A percentile compares a stretch with the other conserved stretches of the same genome.
Conservation (phyloP, 352 stramenopile genomes). For the Pythium vanterpoolii region DNA sequence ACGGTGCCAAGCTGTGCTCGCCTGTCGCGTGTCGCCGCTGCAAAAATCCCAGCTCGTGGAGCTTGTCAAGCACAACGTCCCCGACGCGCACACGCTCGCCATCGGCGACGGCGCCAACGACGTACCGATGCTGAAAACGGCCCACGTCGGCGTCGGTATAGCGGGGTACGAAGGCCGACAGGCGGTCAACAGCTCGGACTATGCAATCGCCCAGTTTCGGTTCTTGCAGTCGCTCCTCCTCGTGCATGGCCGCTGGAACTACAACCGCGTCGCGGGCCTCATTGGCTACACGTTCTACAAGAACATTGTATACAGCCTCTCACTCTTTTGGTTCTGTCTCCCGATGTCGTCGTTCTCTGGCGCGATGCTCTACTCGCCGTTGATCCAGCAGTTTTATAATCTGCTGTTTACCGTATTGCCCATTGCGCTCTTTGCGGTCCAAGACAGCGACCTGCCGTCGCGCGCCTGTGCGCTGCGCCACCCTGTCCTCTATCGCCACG, state of each 20-base stretch:
- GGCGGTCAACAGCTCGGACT: constrained; percentile 86
- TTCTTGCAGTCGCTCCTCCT: constrained; percentile 74
- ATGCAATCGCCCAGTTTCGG: constrained; percentile 76
- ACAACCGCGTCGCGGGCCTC: constrained; percentile 80
- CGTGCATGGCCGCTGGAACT: constrained; percentile 81
- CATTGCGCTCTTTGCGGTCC: constrained; percentile 81
- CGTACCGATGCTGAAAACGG: constrained; percentile 86
- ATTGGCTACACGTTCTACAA: constrained; percentile 91
- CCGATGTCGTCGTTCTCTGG: constrained; percentile 89
- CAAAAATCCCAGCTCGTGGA: constrained; percentile 98
- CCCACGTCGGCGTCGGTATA: constrained; percentile 89
- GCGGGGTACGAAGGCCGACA: constrained; percentile 98
- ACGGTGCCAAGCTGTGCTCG: constrained; percentile 95
- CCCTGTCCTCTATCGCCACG: constrained; percentile 57
- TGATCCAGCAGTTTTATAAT: constrained; percentile 92
- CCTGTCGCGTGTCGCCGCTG: constrained; percentile 95
- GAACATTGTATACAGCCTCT: constrained; percentile 89
- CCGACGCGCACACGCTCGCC: constrained; percentile 75
- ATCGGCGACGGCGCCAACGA: constrained; percentile 90
- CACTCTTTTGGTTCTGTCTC: constrained; percentile 88
- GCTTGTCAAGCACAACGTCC: constrained; percentile 87
- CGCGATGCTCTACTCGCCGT: constrained; percentile 72
- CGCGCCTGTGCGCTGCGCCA: constrained; percentile 43
- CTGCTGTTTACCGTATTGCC: constrained; percentile 93
- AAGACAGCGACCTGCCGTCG: constrained; percentile 70